Percentiles rank a stretch among this genome's conserved stretches.
These are phyloP conservation scores for Solanum aculeatissimum DNA, from an alignment of 305 asterid species.

Conservation along the genomic window DNA sequence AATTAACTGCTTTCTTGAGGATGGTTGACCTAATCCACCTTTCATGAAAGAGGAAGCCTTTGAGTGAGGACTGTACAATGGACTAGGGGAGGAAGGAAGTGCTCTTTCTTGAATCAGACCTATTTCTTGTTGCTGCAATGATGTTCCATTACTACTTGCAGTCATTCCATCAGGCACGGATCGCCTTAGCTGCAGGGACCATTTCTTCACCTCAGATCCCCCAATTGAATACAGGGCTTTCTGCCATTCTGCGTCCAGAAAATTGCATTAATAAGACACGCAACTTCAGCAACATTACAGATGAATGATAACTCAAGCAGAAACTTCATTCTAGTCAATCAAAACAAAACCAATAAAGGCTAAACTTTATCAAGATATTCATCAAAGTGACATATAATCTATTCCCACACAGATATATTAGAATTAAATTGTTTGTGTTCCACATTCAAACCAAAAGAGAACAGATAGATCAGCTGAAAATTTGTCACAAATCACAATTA, in stretches of 20 bases:
- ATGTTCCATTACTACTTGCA: constrained; percentile 71
- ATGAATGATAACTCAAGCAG: neutral
- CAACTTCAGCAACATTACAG: neutral
- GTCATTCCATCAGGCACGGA: constrained; percentile 84
- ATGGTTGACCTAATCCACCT: constrained; percentile 73
- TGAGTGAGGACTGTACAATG: constrained; percentile 64
- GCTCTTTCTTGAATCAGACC: constrained; percentile 74
- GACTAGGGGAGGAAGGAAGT: constrained; percentile 58
- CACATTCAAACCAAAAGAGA: neutral
- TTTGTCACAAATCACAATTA: neutral
- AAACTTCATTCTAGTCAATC: neutral
- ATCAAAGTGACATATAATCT: neutral
- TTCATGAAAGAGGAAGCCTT: constrained; percentile 71
- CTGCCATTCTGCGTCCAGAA: constrained; percentile 83
- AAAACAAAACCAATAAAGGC: neutral
- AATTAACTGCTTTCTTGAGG: constrained; percentile 76
- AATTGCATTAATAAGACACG: neutral
- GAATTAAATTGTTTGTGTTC: neutral
- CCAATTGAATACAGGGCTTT: constrained; percentile 92
- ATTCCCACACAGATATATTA: neutral
- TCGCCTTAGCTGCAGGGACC: constrained; percentile 94
- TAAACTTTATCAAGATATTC: neutral
- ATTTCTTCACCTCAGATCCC: constrained; percentile 93
- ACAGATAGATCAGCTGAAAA: neutral
- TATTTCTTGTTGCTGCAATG: constrained; percentile 87